Conservation (phyloP, 1,139 yeast genomes). For the Saccharomyces uvarum region DNA sequence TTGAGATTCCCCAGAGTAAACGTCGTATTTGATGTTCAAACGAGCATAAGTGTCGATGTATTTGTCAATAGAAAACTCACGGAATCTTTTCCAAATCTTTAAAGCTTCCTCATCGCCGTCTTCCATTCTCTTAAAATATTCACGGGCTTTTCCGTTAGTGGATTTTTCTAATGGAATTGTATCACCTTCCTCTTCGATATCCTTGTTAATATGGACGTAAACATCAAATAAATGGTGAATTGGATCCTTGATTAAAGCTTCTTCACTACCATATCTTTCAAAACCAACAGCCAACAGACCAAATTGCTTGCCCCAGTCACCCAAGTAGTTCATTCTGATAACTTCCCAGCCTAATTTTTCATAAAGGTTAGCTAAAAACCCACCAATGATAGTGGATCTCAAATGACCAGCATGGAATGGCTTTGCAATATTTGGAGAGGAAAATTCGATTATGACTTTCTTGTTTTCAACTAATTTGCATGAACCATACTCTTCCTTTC, state of each 20-base stretch:
- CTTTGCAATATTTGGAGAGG: conserved; percentile 97
- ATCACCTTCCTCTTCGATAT: conserved; percentile 69
- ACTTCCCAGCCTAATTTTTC: conserved; percentile 90
- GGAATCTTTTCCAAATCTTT: conserved; percentile 76
- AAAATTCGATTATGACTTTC: conserved; percentile 75
- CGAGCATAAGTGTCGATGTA: conserved; percentile 86
- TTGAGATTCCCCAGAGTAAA: conserved; percentile 93
- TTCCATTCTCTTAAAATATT: conserved; percentile 86
- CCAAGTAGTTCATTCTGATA: conserved; percentile 82
- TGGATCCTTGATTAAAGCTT: conserved; percentile 65
- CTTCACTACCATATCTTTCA: conserved; percentile 75
- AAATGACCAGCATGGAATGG: conserved; percentile 99
- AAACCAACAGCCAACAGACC: conserved; percentile 94
- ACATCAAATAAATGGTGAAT: conserved; percentile 92
- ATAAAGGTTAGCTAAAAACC: conserved; percentile 84
- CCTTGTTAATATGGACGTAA: conserved; percentile 80
- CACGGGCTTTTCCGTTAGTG: conserved; percentile 80
- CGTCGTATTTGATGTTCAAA: conserved; percentile 79
- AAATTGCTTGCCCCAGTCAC: conserved; percentile 99
- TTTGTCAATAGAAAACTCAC: conserved; percentile 79
- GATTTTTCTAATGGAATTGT: conserved; percentile 41
- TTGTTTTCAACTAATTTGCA: conserved; percentile 70
- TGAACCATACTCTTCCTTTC: conserved; percentile 60
- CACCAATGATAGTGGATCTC: conserved; percentile 96
- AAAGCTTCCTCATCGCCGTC: conserved; percentile 82